phyloP scores from a whole-genome alignment of 2,329 filamentous ascomycete genomes.

The Cladorrhinum sp. region DNA sequence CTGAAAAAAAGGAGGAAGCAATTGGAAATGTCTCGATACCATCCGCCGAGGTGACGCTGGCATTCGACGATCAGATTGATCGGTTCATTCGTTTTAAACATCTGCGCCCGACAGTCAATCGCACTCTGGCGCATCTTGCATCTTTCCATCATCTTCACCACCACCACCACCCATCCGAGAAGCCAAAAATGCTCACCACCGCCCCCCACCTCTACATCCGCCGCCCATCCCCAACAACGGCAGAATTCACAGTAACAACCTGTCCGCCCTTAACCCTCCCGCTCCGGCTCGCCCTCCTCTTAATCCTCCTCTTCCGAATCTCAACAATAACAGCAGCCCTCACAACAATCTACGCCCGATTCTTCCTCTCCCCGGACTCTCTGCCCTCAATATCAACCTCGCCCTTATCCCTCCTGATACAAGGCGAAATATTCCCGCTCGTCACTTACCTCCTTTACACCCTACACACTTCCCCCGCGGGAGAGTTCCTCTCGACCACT shows the following conservation, averaged over 20 bases:
- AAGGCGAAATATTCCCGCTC: slow-evolving; percentile 11
- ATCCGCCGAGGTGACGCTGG: not conserved
- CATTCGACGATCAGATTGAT: not conserved
- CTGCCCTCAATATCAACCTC: slow-evolving; percentile 15
- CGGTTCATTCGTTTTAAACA: no score
- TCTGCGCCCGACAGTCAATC: not conserved
- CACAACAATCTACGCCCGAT: slow-evolving; percentile 50
- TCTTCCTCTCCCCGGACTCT: slow-evolving; percentile 33
- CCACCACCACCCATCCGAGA: not conserved
- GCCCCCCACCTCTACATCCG: slow-evolving; percentile 58
- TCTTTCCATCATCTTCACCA: not conserved
- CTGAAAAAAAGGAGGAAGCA: not conserved
- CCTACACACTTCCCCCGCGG: slow-evolving; percentile 27
- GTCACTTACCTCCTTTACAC: slow-evolving; percentile 12
- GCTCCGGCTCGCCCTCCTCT: slow-evolving; percentile 44
- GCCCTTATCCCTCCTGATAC: slow-evolving; percentile 20
- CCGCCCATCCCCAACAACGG: slow-evolving; percentile 81
- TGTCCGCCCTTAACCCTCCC: slow-evolving; percentile 53
- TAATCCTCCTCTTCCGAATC: slow-evolving; percentile 42
- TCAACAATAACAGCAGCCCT: slow-evolving; percentile 40
- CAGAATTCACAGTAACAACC: slow-evolving; percentile 88
- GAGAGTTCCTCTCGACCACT: slow-evolving; percentile 32
- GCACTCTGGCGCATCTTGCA: not conserved
- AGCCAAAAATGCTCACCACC: slow-evolving; percentile 56
- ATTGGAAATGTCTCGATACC: not conserved